These are phyloP conservation scores for Crithidia mellificae DNA, from an alignment of 208 protist species.

Conservation along the genomic window DNA sequence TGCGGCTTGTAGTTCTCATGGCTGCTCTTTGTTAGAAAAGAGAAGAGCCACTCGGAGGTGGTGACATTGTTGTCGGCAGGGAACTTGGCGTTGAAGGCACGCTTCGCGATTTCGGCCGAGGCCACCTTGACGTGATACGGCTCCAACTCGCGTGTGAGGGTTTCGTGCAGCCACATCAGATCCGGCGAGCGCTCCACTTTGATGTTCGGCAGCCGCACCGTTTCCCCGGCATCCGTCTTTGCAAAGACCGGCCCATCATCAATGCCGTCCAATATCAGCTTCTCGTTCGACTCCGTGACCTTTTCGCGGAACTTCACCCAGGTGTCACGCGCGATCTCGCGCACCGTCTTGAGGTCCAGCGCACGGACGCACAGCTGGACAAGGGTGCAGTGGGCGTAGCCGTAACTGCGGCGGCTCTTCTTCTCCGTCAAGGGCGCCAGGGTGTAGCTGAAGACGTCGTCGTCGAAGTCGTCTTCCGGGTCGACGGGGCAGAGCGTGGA, in stretches of 20 bases:
- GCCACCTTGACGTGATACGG: slow-evolving; percentile 50
- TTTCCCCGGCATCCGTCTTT: slow-evolving; percentile 34
- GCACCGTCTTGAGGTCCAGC: slow-evolving; percentile 50
- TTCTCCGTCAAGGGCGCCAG: slow-evolving; percentile 59
- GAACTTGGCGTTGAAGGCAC: slow-evolving; percentile 75
- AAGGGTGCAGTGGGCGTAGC: slow-evolving; percentile 77
- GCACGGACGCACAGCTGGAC: slow-evolving; percentile 63
- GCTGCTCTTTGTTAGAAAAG: slow-evolving; percentile 44
- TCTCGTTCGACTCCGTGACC: slow-evolving; percentile 38
- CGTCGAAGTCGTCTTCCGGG: slow-evolving; percentile 36
- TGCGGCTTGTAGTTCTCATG: slow-evolving; percentile 67
- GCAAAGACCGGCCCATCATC: slow-evolving; percentile 51
- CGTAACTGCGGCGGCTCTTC: slow-evolving; percentile 46
- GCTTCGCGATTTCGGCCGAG: slow-evolving; percentile 54
- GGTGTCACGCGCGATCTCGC: slow-evolving; percentile 42
- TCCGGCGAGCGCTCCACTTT: slow-evolving; percentile 41
- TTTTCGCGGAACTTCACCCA: slow-evolving; percentile 41
- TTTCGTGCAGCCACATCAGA: slow-evolving; percentile 56
- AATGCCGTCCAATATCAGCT: slow-evolving; percentile 41
- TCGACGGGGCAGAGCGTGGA: slow-evolving; percentile 53
- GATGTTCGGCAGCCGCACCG: slow-evolving; percentile 63
- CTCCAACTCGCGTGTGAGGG: slow-evolving; percentile 45
- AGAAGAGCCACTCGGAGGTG: slow-evolving; percentile 54
- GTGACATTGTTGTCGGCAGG: slow-evolving; percentile 37
- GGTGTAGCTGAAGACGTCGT: slow-evolving; percentile 48